Percentiles rank a stretch among this genome's conserved stretches.
These are phyloP conservation scores for Cystobasidiaceae sp. DNA, from an alignment of 1,284 basidiomycete genomes.

Conservation along the genomic window DNA sequence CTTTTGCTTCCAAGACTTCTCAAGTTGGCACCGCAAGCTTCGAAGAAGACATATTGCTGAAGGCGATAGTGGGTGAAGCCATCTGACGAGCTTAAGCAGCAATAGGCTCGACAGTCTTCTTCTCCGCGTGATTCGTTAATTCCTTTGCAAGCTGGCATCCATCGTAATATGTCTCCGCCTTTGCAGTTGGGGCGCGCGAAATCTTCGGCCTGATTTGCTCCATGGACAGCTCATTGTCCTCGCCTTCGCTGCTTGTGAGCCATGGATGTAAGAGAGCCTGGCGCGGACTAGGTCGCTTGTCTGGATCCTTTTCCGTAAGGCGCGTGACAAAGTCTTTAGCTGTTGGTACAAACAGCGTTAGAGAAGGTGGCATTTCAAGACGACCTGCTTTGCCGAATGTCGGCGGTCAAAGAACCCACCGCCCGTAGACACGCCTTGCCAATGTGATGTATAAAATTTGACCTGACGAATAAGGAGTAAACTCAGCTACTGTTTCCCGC, in stretches of 20 bases:
- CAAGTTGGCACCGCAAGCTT: no score
- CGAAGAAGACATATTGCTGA: no score
- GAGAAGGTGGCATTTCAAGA: not conserved
- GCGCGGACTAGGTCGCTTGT: slow-evolving; percentile 31
- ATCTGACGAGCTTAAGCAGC: not conserved
- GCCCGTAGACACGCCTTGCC: slow-evolving; percentile 28
- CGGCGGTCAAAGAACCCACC: not conserved
- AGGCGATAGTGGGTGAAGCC: no score
- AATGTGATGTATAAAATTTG: slow-evolving; percentile 36
- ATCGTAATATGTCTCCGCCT: slow-evolving; percentile 22
- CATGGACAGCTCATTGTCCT: not conserved
- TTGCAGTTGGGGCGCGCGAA: slow-evolving; percentile 16
- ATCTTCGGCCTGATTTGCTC: slow-evolving; percentile 3
- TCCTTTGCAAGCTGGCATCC: slow-evolving; percentile 23
- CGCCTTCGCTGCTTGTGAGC: not conserved
- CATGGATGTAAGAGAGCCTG: slow-evolving; percentile 38
- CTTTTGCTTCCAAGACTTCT: no score
- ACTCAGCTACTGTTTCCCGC: no score
- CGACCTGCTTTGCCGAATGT: not conserved
- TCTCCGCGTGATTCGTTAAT: slow-evolving; percentile 7
- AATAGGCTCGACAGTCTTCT: not conserved
- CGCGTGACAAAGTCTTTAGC: slow-evolving; percentile 38
- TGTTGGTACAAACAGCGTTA: not conserved
- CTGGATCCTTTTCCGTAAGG: slow-evolving; percentile 34
- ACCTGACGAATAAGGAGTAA: slow-evolving; percentile 33